These are phyloP conservation scores for Hyaloscypha bicolor DNA, from an alignment of 495 filamentous ascomycete genomes.

Conservation along the genomic window DNA sequence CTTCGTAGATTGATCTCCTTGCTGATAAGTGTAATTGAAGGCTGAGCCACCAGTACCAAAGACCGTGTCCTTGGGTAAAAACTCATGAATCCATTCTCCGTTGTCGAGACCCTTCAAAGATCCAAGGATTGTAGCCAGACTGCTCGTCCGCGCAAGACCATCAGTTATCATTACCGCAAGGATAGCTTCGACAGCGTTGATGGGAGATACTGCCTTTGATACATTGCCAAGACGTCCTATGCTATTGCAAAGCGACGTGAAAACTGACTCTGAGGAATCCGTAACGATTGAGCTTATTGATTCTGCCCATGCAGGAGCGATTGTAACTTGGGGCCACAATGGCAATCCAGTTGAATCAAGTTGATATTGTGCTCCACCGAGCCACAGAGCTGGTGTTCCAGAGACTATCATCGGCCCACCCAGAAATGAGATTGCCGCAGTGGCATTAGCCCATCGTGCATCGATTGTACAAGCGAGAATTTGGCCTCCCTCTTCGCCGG, in stretches of 20 bases:
- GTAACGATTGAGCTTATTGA: neutral
- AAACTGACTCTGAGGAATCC: neutral
- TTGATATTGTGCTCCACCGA: neutral
- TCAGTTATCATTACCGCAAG: constrained; percentile 23
- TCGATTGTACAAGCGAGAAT: constrained; percentile 21
- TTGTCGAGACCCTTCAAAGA: constrained; percentile 6
- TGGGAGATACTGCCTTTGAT: neutral
- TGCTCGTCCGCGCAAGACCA: constrained; percentile 9
- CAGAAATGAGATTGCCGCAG: constrained; percentile 5
- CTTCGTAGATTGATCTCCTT: constrained; percentile 5
- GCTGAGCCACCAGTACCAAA: constrained; percentile 18
- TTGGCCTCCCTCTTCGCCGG: neutral
- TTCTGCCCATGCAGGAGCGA: constrained; percentile 12
- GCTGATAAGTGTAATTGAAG: constrained; percentile 9
- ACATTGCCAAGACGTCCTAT: constrained; percentile 7
- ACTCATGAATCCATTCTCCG: constrained; percentile 4
- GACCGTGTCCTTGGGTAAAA: constrained; percentile 5
- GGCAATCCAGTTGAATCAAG: neutral
- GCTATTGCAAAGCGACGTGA: constrained; percentile 10
- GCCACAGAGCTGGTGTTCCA: constrained; percentile 4
- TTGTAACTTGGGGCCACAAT: constrained; percentile 16
- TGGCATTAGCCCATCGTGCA: constrained; percentile 24
- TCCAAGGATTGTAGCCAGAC: constrained; percentile 11
- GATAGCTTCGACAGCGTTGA: constrained; percentile 21
- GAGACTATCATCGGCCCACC: constrained; percentile 12